phyloP scores from a whole-genome alignment of 2,329 filamentous ascomycete species.

The Ceratocystis variospora region DNA sequence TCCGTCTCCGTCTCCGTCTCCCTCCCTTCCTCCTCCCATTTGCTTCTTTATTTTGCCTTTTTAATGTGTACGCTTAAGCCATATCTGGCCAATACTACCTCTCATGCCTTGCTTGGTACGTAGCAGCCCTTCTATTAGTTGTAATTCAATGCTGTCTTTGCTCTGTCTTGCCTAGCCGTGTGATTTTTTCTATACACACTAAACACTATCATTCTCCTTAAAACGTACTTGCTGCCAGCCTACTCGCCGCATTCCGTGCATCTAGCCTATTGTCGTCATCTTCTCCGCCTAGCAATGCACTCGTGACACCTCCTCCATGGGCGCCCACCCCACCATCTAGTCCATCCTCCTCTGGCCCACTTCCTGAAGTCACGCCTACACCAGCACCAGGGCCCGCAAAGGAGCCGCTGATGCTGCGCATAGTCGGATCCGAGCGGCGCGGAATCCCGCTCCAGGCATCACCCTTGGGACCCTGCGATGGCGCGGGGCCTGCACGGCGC shows the following conservation, averaged over 20 bases:
- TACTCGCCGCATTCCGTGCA: slow-evolving; percentile 85
- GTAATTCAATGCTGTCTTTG: not conserved
- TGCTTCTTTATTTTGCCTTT: not conserved
- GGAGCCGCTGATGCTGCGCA: slow-evolving; percentile 59
- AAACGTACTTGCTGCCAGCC: slow-evolving; percentile 88
- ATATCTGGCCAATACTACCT: not conserved
- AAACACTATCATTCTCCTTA: slow-evolving; percentile 29
- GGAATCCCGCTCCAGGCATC: slow-evolving; percentile 96
- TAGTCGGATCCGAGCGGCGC: slow-evolving; percentile 63
- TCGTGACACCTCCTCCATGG: slow-evolving; percentile 31
- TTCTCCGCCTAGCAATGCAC: slow-evolving; percentile 51
- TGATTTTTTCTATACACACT: not conserved
- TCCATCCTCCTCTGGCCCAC: slow-evolving; percentile 16
- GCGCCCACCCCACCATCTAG: slow-evolving; percentile 23
- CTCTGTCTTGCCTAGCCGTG: not conserved
- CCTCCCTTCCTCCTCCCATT: not conserved
- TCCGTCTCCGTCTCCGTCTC: not conserved
- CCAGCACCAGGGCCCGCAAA: slow-evolving; percentile 38
- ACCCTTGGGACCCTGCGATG: slow-evolving; percentile 91
- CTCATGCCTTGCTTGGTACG: not conserved
- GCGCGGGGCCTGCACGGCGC: slow-evolving; percentile 63
- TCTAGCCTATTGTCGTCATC: slow-evolving; percentile 90
- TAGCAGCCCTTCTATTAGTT: not conserved
- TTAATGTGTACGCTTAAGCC: too few species aligned
- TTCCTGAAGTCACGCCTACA: slow-evolving; percentile 18